phyloP scores from a whole-genome alignment of 148 eudicot genomes.

The Fagopyrum homotropicum region DNA sequence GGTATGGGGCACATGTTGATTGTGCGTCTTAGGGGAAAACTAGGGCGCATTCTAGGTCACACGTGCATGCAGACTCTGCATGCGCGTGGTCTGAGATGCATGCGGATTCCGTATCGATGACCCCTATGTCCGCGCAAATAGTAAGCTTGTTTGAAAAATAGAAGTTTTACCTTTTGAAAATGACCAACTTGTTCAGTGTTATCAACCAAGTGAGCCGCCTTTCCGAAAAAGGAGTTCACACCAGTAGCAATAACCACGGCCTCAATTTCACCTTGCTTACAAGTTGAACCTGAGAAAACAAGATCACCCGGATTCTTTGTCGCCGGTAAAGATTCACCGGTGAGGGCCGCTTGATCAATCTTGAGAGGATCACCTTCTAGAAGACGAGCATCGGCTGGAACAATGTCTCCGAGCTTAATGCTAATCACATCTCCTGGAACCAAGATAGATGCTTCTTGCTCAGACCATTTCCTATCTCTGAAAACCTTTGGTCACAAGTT shows the following conservation, averaged over 20 bases:
- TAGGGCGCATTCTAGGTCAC: no score
- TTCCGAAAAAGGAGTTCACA: constrained; percentile 68
- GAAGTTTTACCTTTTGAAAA: constrained; percentile 45
- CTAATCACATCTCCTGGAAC: constrained; percentile 77
- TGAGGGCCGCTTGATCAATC: constrained; percentile 75
- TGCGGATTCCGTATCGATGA: no score
- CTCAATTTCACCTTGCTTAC: constrained; percentile 77
- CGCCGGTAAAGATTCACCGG: constrained; percentile 72
- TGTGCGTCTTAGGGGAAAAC: no score
- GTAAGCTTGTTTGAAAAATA: no score
- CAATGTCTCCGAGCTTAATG: constrained; percentile 70
- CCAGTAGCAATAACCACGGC: constrained; percentile 79
- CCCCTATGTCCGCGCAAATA: no score
- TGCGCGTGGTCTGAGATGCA: no score
- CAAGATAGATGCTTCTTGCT: constrained; percentile 54
- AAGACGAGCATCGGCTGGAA: constrained; percentile 83
- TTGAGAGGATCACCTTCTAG: constrained; percentile 70
- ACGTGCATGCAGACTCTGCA: no score
- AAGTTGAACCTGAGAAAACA: constrained; percentile 74
- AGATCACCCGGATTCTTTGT: constrained; percentile 49
- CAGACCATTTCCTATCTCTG: constrained; percentile 70
- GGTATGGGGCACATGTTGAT: no score
- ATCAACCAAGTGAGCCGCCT: constrained; percentile 78
- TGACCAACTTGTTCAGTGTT: constrained; percentile 71
- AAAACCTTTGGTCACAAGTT: constrained; percentile 31